Evolutionary conservation across 768 basidiomycete species (phyloP).

Genomic region (Lyophyllum shimeji): DNA sequence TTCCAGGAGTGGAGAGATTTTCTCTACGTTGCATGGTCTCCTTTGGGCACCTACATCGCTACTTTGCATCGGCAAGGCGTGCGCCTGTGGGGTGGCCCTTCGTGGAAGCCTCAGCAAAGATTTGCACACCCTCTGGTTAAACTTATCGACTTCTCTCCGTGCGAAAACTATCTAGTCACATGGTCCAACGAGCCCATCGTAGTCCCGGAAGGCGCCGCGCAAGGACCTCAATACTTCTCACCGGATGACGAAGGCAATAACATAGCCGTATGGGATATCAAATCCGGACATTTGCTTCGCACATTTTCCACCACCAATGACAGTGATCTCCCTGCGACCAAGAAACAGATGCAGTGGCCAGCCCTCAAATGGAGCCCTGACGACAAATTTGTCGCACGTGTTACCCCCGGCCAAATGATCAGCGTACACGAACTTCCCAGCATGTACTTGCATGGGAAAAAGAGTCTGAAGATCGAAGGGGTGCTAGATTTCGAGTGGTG

Average conservation of each 20-base stretch:
- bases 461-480: constrained; percentile 95
- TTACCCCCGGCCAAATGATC: constrained; percentile 90
- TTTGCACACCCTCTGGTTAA: constrained; percentile 96
- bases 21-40: constrained; percentile 96
- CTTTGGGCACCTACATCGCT: constrained; percentile 90
- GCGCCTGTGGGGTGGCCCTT: constrained; percentile 91
- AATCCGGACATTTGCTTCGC: constrained; percentile 86
- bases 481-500: constrained; percentile 99
- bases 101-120: constrained; percentile 84
- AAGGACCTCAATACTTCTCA: constrained; percentile 84
- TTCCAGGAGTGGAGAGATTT: constrained; percentile 89
- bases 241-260: constrained; percentile 96
- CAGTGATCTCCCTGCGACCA: constrained; percentile 53
- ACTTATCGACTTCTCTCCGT: constrained; percentile 95
- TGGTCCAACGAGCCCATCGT: constrained; percentile 95
- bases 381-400: constrained; percentile 90
- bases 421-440: constrained; percentile 93
- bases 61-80: constrained; percentile 95
- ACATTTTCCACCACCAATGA: constrained; percentile 77
- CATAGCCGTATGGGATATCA: constrained; percentile 98
- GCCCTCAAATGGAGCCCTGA: constrained; percentile 96
- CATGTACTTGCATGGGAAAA: constrained; percentile 94
- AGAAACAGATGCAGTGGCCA: constrained; percentile 93
- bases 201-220: constrained; percentile 75
- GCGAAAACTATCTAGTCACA: constrained; percentile 94